phyloP scores from a whole-genome alignment of 1,139 yeast species.

The Sugiyamaella neomexicana region DNA sequence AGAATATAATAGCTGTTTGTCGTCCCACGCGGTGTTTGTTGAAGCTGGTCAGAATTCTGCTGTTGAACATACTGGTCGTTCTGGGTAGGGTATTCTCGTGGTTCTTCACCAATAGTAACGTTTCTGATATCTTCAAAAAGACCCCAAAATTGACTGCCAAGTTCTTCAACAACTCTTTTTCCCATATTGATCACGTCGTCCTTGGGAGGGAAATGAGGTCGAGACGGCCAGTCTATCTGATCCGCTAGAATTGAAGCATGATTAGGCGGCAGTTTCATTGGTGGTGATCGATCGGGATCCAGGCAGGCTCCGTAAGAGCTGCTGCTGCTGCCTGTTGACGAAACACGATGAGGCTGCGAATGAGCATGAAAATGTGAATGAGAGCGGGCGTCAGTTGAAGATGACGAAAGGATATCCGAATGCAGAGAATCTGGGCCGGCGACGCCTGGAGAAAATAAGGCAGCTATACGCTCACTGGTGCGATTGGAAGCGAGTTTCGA shows the following conservation, averaged over 20 bases:
- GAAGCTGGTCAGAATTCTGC: conserved; percentile 1
- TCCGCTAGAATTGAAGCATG: background rate
- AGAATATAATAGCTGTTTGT: conserved; percentile 24
- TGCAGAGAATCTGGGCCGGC: background rate
- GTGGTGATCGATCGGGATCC: conserved; percentile 22
- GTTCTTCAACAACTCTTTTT: conserved; percentile 39
- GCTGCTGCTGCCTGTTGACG: conserved; percentile 15
- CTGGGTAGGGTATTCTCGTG: conserved; percentile 21
- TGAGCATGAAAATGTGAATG: background rate
- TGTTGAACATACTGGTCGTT: conserved; percentile 6
- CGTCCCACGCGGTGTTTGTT: background rate
- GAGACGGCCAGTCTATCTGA: conserved; percentile 8
- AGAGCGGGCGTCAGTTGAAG: background rate
- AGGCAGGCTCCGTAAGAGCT: conserved; percentile 21
- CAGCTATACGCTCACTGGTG: conserved; percentile 3
- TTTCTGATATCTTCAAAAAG: conserved; percentile 40
- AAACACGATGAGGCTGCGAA: conserved; percentile 1
- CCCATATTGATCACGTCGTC: conserved; percentile 40
- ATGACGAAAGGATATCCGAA: background rate
- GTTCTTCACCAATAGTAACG: conserved; percentile 38
- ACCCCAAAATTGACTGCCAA: conserved; percentile 41
- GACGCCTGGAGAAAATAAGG: conserved; percentile 3
- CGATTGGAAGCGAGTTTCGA: conserved; percentile 1
- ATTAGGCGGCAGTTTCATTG: background rate
- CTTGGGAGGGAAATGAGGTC: conserved; percentile 28